Evolutionary conservation across 78 protist genomes (phyloP), one percentile per base, ranked within the genome.

Genomic region (Capsaspora owczarzaki): DNA sequence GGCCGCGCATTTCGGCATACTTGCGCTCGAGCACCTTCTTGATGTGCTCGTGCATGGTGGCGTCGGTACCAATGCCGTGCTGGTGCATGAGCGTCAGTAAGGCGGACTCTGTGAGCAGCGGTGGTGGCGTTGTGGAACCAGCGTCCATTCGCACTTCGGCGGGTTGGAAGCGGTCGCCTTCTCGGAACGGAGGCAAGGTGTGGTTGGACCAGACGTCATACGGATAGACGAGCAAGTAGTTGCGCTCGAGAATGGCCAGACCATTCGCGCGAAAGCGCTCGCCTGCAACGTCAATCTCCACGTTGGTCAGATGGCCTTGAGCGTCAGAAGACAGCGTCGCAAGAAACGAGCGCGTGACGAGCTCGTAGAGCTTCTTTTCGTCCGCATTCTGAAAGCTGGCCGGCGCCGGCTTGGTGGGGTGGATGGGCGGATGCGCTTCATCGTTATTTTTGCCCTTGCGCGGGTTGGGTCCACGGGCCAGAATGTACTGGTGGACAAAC

Each of bases 361-460:
- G 82, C 84, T 93, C 98, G 82, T 95, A 98, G 12, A 98, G 29
- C 19, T 42, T 29, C 60, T 31, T 35, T 22, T 76, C 78, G n/a
- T 68, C 70, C 20, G 82, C 92, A 31, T 29, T 60, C 74, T 77
- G 78, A 23, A 8, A 35, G 29, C 38, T 33, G 12, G 46, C 84
- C 2, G 35, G 53, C 37, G 44, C 84, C 41, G 42, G 1, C 70
- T 83, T 78, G 2, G 93, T 86, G 25, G 99, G 99, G 76, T 96
- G 98, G 33, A 98, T 98, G 20, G 99, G 98, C 4, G 99, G 99
- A 81, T 98, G 99, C 6, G 99, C 88, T 31, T 95, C 27, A 81
- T 98, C 99, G 74, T 92, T 83, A 25, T 86, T 38, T 25, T 41
- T 44, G 12, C 99, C 99, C 0, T 77, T 51, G 16, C 91, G 99